These are phyloP conservation scores for Saturnispora silvae DNA, from an alignment of 805 yeast species.

Conservation along the genomic window DNA sequence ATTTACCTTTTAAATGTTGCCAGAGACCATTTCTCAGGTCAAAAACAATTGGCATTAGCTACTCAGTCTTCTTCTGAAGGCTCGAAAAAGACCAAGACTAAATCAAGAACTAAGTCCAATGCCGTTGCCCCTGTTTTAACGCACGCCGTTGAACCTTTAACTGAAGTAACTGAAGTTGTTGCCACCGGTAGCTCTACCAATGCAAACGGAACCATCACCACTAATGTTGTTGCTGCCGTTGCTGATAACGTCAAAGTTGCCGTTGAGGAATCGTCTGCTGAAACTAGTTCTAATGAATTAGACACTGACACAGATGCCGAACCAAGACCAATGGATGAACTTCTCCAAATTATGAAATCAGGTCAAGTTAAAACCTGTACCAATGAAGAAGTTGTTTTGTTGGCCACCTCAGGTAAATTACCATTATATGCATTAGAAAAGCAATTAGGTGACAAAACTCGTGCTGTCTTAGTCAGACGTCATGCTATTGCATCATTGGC, in stretches of 20 bases:
- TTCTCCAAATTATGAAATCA: slow-evolving; percentile 49
- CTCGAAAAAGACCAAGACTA: slow-evolving; percentile 4
- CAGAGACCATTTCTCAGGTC: slow-evolving; percentile 36
- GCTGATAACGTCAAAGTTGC: slow-evolving; percentile 26
- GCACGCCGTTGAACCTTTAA: not conserved
- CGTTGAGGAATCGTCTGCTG: slow-evolving; percentile 18
- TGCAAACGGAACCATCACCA: not conserved
- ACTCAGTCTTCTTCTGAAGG: not conserved
- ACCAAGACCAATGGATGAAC: slow-evolving; percentile 49
- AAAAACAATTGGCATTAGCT: too few relatives aligned
- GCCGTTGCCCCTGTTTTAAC: not conserved
- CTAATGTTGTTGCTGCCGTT: not conserved
- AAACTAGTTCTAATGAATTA: slow-evolving; percentile 5
- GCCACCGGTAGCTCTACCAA: not conserved
- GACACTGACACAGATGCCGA: slow-evolving; percentile 16
- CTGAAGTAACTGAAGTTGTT: too few relatives aligned
- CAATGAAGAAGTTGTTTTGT: slow-evolving; percentile 62
- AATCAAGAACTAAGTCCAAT: slow-evolving; percentile 2
- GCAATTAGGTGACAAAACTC: slow-evolving; percentile 73
- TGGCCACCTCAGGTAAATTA: slow-evolving; percentile 65
- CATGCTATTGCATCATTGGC: slow-evolving; percentile 80
- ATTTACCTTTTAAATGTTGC: slow-evolving; percentile 80
- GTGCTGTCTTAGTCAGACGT: slow-evolving; percentile 93
- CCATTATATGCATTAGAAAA: slow-evolving; percentile 94
- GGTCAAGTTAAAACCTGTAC: slow-evolving; percentile 59